Evolutionary conservation across 495 filamentous ascomycete genomes (phyloP), one percentile per base, ranked within the genome.

Genomic region (Bacidia gigantensis): DNA sequence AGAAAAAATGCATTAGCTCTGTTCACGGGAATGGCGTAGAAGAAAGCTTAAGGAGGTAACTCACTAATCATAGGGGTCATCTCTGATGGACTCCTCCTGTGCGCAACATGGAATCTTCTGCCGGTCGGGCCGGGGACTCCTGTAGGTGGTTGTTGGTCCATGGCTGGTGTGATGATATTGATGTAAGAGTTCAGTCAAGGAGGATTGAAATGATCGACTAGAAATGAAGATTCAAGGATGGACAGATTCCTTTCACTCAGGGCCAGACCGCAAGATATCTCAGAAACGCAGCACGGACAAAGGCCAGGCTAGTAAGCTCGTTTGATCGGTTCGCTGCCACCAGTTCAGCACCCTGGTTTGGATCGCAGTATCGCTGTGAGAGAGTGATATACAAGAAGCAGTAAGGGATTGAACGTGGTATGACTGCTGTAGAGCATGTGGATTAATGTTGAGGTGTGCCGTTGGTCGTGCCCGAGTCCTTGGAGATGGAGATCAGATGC

Each of bases 41-140:
- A 44, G 50, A 46, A 22, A n/a, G n/a, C n/a, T 50, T 5, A 26
- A 20, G 65, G 70, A 51, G 67, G 60, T 59, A 72, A 84, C 89
- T 76, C 89, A 89, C 93, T 95, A 86, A 97, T 95, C 67, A 98
- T 72, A 54, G 93, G 93, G 44, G 92, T 98, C 62, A 98, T 74
- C 76, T 97, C 93, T 56, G 93, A 97, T 45, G 92, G 92, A 70
- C 89, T 97, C 67, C 92, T 80, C 63, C 92, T 82, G 70, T 98
- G 92, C 62, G 93, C 92, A 65, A 98, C 96, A 71, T 97, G 90
- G 59, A 97, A 79, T 66, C 89, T 84, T 62, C 92, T 89, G 59
- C 89, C 89, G 54, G 81, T 70, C 55, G 90, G 86, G 56, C 88
- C 89, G 66, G 82, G 79, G 47, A 84, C 80, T 62, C 81, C 84